phyloP scores from a whole-genome alignment of 2,329 filamentous ascomycete species.

The Verticillium nonalfalfae region DNA sequence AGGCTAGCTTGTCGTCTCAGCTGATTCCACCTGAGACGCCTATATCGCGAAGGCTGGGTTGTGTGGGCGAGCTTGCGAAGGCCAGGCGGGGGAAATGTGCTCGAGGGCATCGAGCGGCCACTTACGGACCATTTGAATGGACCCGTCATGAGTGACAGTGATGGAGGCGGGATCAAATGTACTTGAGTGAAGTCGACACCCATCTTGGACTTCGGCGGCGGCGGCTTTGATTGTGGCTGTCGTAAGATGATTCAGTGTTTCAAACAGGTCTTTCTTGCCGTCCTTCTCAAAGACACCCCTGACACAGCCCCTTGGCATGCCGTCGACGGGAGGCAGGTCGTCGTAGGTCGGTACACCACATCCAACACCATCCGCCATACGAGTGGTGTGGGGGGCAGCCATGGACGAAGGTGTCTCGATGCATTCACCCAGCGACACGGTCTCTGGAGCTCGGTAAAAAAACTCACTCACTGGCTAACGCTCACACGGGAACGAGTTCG shows the following conservation, averaged over 20 bases:
- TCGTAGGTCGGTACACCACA: conserved; percentile 35
- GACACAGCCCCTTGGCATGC: conserved; percentile 39
- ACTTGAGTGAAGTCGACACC: conserved; percentile 50
- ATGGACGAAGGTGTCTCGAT: too few species aligned
- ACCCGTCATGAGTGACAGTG: background rate
- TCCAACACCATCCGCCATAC: conserved; percentile 10
- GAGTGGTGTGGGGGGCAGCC: background rate
- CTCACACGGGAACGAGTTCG: too few species aligned
- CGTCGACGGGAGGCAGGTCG: conserved; percentile 30
- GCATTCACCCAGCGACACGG: too few species aligned
- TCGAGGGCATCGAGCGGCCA: conserved; percentile 35
- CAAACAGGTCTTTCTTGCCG: conserved; percentile 40
- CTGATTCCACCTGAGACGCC: conserved; percentile 19
- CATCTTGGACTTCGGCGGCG: conserved; percentile 34
- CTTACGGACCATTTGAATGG: conserved; percentile 14
- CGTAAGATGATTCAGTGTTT: conserved; percentile 47
- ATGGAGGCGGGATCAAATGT: conserved; percentile 6
- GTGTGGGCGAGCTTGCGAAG: conserved; percentile 29
- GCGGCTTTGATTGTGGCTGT: conserved; percentile 34
- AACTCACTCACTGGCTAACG: too few species aligned
- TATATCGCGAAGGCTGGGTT: conserved; percentile 22
- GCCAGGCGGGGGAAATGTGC: conserved; percentile 23
- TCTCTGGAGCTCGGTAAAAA: too few species aligned
- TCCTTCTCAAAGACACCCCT: conserved; percentile 48
- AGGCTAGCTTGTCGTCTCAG: conserved; percentile 43